Evolutionary conservation across 768 basidiomycete genomes (phyloP).

Genomic region (Mycena vitilis): DNA sequence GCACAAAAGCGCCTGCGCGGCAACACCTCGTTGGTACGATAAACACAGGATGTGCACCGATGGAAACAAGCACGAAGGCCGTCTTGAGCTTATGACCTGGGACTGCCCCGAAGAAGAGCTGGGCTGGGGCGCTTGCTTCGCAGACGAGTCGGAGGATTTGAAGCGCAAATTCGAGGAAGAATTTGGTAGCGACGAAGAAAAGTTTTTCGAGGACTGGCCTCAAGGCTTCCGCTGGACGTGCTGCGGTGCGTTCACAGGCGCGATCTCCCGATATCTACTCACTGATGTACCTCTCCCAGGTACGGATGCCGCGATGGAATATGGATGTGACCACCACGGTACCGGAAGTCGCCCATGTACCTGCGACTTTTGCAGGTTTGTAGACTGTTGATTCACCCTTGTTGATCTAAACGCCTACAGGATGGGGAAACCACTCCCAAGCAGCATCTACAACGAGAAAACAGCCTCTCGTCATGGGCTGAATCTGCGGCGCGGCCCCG

Average conservation of each 20-base stretch:
- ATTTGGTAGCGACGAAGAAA: conserved; percentile 43
- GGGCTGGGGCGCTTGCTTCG: conserved; percentile 45
- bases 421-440: conserved; percentile 49
- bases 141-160: conserved; percentile 45
- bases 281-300: conserved; percentile 25
- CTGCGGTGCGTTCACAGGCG: conserved; percentile 39
- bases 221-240: conserved; percentile 53
- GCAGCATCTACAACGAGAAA: conserved; percentile 45
- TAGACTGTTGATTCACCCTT: background rate
- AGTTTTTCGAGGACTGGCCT: conserved; percentile 45
- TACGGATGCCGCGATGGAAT: conserved; percentile 46
- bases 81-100: conserved; percentile 53
- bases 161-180: conserved; percentile 44
- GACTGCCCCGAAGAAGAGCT: conserved; percentile 40
- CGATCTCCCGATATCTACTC: background rate
- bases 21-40: conserved; percentile 46
- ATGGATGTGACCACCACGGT: conserved; percentile 55
- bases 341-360: conserved; percentile 49
- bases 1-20: conserved; percentile 45
- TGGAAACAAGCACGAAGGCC: conserved; percentile 46
- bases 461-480: conserved; percentile 45
- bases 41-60: conserved; percentile 46
- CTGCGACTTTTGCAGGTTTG: conserved; percentile 53
- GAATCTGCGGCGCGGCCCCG: conserved; percentile 47
- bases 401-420: conserved; percentile 29